Evolutionary conservation across 1,284 basidiomycete genomes (phyloP).

Genomic region (Boletus sp.): DNA sequence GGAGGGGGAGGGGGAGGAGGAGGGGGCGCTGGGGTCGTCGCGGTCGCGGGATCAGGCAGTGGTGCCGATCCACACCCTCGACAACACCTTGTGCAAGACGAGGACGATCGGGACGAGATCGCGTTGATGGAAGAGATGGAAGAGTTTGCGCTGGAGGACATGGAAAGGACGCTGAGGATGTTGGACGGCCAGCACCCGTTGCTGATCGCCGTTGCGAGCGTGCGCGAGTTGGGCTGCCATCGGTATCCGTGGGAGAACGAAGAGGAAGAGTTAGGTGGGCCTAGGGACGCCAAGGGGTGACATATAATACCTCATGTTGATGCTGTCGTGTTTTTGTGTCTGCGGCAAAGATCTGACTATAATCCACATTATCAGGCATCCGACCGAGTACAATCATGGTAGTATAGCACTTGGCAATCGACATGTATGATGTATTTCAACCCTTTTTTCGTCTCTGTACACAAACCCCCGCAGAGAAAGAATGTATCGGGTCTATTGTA

Average conservation of each 20-base stretch:
- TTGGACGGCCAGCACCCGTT: conserved; percentile 59
- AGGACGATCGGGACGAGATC: conserved; percentile 40
- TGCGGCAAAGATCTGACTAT: too few relatives aligned
- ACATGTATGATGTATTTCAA: too few relatives aligned
- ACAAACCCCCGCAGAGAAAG: not conserved
- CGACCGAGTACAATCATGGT: too few relatives aligned
- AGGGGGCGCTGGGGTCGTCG: too few relatives aligned
- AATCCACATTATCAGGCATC: too few relatives aligned
- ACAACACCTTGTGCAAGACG: too few relatives aligned
- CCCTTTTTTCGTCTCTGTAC: too few relatives aligned
- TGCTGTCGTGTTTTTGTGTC: too few relatives aligned
- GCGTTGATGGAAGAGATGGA: conserved; percentile 54
- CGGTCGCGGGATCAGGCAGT: too few relatives aligned
- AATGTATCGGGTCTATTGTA: conserved; percentile 1
- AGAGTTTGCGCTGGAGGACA: conserved; percentile 70
- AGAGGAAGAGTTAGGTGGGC: conserved; percentile 29
- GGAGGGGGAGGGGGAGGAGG: too few relatives aligned
- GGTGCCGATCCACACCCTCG: not conserved
- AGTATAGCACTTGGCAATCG: too few relatives aligned
- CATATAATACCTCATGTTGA: not conserved
- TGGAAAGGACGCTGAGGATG: conserved; percentile 54
- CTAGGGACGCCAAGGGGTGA: conserved; percentile 8
- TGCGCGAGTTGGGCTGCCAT: conserved; percentile 55
- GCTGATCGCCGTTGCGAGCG: conserved; percentile 64
- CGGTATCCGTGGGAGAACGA: conserved; percentile 49